These are phyloP conservation scores for Spergularia marina DNA, from an alignment of 148 eudicot genomes.

Conservation along the genomic window DNA sequence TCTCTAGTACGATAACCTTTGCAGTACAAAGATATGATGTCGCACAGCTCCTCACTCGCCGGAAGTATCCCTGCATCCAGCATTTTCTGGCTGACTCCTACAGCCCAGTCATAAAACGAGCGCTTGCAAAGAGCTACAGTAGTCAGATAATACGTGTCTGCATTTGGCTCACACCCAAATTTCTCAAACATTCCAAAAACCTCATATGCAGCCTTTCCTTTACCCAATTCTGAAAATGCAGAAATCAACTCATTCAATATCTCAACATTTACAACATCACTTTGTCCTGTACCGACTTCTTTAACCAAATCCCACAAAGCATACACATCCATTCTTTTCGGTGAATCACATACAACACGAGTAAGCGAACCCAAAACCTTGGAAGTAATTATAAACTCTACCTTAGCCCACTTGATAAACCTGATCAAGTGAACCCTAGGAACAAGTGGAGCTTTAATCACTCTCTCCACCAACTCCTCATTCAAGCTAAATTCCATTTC, in stretches of 20 bases:
- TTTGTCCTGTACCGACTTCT: slow-evolving; percentile 55
- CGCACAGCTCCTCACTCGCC: slow-evolving; percentile 55
- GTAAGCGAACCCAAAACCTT: slow-evolving; percentile 43
- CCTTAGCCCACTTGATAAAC: slow-evolving; percentile 63
- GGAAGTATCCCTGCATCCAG: slow-evolving; percentile 52
- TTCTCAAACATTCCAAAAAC: slow-evolving; percentile 72
- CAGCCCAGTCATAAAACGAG: slow-evolving; percentile 58
- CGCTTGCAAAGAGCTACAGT: slow-evolving; percentile 67
- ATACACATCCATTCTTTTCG: slow-evolving; percentile 41
- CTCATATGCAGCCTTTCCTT: slow-evolving; percentile 74
- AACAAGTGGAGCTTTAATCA: slow-evolving; percentile 51
- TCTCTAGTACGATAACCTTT: slow-evolving; percentile 49
- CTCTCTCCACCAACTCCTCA: slow-evolving; percentile 59
- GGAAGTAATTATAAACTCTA: slow-evolving; percentile 28
- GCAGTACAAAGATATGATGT: slow-evolving; percentile 55
- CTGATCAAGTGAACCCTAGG: slow-evolving; percentile 52
- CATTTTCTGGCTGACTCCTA: slow-evolving; percentile 64
- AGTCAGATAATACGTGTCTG: slow-evolving; percentile 64
- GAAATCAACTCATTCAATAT: slow-evolving; percentile 63
- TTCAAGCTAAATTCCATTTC: slow-evolving; percentile 39
- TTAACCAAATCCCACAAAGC: slow-evolving; percentile 76
- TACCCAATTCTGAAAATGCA: slow-evolving; percentile 51
- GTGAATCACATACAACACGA: slow-evolving; percentile 31
- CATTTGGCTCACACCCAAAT: slow-evolving; percentile 52
- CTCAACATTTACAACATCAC: slow-evolving; percentile 39